These are phyloP conservation scores for Pythium utonaiense DNA, from an alignment of 352 stramenopile genomes.

Conservation along the genomic window DNA sequence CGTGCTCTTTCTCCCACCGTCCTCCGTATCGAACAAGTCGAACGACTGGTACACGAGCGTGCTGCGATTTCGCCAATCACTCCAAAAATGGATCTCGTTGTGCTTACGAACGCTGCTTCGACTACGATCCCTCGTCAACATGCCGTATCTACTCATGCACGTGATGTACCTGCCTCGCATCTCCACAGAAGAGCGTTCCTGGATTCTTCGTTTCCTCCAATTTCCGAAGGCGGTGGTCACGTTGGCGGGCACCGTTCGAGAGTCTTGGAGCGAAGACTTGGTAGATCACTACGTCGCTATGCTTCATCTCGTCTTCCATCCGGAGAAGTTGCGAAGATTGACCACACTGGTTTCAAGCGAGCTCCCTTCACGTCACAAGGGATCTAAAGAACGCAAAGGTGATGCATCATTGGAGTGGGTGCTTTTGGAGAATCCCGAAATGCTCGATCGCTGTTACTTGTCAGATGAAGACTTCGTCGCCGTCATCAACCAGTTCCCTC, in stretches of 20 bases:
- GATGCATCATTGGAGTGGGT: conserved; percentile 73
- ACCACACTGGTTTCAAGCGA: conserved; percentile 70
- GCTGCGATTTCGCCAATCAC: conserved; percentile 61
- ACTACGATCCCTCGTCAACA: conserved; percentile 62
- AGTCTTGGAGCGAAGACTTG: conserved; percentile 75
- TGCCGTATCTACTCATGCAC: conserved; percentile 85
- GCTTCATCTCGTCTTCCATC: conserved; percentile 84
- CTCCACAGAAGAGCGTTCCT: conserved; percentile 71
- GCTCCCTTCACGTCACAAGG: conserved; percentile 21
- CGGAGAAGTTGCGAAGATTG: conserved; percentile 71
- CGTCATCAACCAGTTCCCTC: conserved; percentile 83
- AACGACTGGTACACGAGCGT: conserved; percentile 81
- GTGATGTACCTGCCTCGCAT: conserved; percentile 82
- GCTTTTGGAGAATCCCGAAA: conserved; percentile 76
- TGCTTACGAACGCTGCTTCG: conserved; percentile 61
- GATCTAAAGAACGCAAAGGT: conserved; percentile 22
- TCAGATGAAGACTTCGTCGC: conserved; percentile 85
- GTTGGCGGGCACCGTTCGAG: conserved; percentile 45
- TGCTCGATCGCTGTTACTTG: conserved; percentile 75
- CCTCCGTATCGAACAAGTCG: conserved; percentile 70
- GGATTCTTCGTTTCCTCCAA: conserved; percentile 78
- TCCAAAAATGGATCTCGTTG: conserved; percentile 81
- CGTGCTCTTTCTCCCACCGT: conserved; percentile 71
- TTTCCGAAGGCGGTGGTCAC: conserved; percentile 68
- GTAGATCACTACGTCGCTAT: conserved; percentile 86